Evolutionary conservation across 176 grass and related monocot genomes (phyloP).

Genomic region (Aegilops umbellulata): DNA sequence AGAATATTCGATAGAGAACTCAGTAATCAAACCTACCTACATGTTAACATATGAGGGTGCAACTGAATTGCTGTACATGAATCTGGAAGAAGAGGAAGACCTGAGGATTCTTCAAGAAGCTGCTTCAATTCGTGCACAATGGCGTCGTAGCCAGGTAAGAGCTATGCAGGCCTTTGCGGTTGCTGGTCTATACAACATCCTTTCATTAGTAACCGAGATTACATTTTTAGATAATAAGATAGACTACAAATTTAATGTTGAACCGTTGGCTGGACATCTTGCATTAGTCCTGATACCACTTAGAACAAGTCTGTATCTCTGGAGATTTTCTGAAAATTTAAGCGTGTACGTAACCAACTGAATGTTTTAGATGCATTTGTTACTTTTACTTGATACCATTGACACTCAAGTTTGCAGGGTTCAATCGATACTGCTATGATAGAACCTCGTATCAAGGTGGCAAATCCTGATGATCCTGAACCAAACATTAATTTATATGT

Average conservation of each 20-base stretch:
- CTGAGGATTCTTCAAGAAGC: constrained; percentile 85
- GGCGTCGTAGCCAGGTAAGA: constrained; percentile 63
- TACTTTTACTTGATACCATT: constrained; percentile 5
- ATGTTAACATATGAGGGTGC: constrained; percentile 98
- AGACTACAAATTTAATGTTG: constrained; percentile 7
- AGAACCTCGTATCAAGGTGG: constrained; percentile 88
- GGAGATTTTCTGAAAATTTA: constrained; percentile 13
- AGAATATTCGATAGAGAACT: constrained; percentile 82
- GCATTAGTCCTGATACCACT: background rate
- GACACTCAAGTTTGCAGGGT: constrained; percentile 52
- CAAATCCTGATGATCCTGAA: constrained; percentile 72
- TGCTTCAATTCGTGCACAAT: constrained; percentile 60
- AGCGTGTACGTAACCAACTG: background rate
- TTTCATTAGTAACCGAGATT: background rate
- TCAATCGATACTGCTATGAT: constrained; percentile 87
- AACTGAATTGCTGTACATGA: constrained; percentile 84
- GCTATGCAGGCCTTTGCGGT: constrained; percentile 1
- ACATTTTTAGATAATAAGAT: background rate
- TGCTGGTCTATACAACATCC: constrained; percentile 3
- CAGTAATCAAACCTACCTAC: constrained; percentile 93
- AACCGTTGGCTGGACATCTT: background rate
- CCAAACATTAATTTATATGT: constrained; percentile 80
- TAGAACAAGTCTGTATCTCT: constrained; percentile 2
- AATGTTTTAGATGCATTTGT: constrained; percentile 1
- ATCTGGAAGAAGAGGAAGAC: constrained; percentile 88